phyloP scores from a whole-genome alignment of 2,329 filamentous ascomycete species.

The Oidium heveae region DNA sequence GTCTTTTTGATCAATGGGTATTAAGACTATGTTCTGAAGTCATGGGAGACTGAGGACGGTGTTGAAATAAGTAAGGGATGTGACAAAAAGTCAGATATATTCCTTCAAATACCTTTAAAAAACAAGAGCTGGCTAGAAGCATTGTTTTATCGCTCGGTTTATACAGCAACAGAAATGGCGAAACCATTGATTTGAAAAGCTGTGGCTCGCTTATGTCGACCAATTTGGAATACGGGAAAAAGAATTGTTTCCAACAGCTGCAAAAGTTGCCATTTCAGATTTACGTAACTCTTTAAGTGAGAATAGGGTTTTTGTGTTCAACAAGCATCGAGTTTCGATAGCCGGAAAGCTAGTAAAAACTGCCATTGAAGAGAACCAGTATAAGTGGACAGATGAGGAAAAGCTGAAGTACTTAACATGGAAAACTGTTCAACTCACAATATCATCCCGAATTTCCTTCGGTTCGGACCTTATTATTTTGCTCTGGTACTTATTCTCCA shows the following conservation, averaged over 20 bases:
- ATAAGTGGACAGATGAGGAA: background rate
- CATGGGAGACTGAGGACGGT: too few species aligned
- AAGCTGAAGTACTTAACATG: background rate
- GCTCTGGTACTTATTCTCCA: too few species aligned
- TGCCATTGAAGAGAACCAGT: background rate
- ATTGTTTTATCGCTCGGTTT: constrained; percentile 2
- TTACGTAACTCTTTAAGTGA: background rate
- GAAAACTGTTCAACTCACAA: background rate
- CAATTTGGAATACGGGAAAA: background rate
- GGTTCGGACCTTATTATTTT: background rate
- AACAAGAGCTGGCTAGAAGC: background rate
- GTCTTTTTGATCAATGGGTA: too few species aligned
- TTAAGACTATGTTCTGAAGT: too few species aligned
- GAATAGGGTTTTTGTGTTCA: background rate
- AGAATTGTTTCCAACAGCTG: background rate
- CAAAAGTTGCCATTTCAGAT: too few species aligned
- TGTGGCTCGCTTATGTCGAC: background rate
- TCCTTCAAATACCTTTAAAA: too few species aligned
- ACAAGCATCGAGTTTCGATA: background rate
- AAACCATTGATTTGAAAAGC: background rate
- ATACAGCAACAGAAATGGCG: background rate
- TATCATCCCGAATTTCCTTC: background rate
- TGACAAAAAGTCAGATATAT: too few species aligned
- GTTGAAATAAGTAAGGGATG: too few species aligned
- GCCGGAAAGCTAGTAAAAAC: background rate